phyloP scores from a whole-genome alignment of 306 rosid genomes.

The Casuarina equisetifolia region DNA sequence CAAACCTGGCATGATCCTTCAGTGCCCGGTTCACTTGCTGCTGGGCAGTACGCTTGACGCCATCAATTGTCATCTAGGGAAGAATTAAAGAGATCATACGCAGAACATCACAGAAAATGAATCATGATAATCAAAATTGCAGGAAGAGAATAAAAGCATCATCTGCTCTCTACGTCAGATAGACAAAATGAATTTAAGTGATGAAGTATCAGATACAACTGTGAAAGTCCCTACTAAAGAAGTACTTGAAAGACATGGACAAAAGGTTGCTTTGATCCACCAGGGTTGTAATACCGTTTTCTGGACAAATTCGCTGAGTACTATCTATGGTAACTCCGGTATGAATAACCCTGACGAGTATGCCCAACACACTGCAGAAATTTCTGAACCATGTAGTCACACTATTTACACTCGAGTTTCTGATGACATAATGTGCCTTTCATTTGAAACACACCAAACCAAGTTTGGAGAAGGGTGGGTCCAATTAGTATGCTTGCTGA shows the following conservation, averaged over 20 bases:
- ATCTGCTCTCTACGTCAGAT: conserved; percentile 15
- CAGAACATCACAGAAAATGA: conserved; percentile 6
- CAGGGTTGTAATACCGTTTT: background rate
- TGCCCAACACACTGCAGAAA: background rate
- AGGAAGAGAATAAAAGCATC: conserved; percentile 14
- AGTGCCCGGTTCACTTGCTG: conserved; percentile 90
- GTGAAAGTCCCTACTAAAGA: background rate
- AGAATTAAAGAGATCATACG: conserved; percentile 34
- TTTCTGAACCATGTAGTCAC: background rate
- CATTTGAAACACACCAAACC: background rate
- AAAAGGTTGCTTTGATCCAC: background rate
- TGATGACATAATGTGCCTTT: background rate
- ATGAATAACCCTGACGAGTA: background rate
- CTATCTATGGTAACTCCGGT: background rate
- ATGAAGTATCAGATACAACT: background rate
- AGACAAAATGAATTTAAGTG: conserved; percentile 8
- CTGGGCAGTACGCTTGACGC: conserved; percentile 94
- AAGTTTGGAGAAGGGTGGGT: background rate
- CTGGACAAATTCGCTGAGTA: background rate
- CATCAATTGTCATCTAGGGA: conserved; percentile 80
- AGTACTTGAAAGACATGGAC: too few species aligned
- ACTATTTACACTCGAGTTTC: background rate
- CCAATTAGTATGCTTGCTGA: background rate
- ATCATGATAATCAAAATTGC: conserved; percentile 13
- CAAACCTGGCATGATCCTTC: conserved; percentile 81